Conservation (phyloP, 1,284 basidiomycete species). For the Tilletia walkeri region DNA sequence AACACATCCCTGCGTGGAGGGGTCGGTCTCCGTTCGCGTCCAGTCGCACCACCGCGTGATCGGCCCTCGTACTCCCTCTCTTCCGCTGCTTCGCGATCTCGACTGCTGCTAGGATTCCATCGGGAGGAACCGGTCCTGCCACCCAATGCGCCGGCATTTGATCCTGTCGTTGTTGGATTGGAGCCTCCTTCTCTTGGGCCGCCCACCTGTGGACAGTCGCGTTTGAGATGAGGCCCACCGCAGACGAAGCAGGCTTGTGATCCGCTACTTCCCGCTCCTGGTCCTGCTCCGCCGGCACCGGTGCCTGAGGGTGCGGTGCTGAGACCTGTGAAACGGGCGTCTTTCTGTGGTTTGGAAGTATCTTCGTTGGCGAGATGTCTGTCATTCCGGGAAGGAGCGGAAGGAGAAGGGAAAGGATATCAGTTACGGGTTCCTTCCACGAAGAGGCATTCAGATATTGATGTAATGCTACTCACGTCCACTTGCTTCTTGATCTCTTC, state of each 20-base stretch:
- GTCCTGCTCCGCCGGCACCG: constrained; percentile 45
- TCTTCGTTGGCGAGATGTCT: constrained; percentile 86
- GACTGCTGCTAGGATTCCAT: neutral
- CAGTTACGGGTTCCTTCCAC: neutral
- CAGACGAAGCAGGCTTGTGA: constrained; percentile 79
- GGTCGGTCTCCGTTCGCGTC: neutral
- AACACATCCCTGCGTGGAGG: neutral
- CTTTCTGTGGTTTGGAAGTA: constrained; percentile 66
- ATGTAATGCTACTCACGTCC: constrained; percentile 63
- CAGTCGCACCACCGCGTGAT: neutral
- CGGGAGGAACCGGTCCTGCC: neutral
- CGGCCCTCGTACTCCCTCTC: neutral
- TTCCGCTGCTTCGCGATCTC: neutral
- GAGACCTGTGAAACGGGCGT: constrained; percentile 69
- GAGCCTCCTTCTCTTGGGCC: constrained; percentile 20
- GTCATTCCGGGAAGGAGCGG: neutral
- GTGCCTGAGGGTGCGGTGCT: constrained; percentile 62
- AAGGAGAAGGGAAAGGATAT: neutral
- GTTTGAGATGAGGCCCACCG: constrained; percentile 50
- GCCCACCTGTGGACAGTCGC: constrained; percentile 47
- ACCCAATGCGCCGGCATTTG: neutral
- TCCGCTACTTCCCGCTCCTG: constrained; percentile 57
- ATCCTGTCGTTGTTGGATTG: constrained; percentile 19
- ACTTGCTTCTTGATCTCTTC: constrained; percentile 82
- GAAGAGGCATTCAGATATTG: neutral